Conservation (phyloP, 306 rosid species). For the Fragaria vesca region DNA sequence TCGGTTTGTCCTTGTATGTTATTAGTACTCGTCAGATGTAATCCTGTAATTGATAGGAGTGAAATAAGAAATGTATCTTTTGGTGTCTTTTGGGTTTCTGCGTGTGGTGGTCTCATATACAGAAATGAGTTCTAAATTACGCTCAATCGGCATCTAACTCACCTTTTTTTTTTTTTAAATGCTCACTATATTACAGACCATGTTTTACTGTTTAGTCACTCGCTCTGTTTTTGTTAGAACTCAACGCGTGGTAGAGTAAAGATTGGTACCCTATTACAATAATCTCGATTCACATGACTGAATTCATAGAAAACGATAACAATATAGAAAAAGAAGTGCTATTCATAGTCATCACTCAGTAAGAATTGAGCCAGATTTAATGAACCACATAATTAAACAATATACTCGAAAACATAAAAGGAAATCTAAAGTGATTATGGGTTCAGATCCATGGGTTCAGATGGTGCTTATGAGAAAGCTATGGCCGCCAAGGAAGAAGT, state of each 20-base stretch:
- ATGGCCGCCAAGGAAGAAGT: not conserved
- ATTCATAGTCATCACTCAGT: not conserved
- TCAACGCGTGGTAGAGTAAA: not conserved
- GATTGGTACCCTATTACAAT: not conserved
- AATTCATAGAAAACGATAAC: no score
- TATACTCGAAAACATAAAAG: not conserved
- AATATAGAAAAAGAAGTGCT: not conserved
- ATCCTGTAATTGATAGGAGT: constrained; percentile 17
- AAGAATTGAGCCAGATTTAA: not conserved
- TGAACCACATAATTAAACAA: not conserved
- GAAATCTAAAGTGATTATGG: not conserved
- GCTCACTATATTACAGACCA: not conserved
- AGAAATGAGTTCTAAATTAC: not conserved
- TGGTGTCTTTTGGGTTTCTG: not conserved
- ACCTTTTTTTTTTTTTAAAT: no score
- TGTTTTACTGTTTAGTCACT: not conserved
- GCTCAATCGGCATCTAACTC: not conserved
- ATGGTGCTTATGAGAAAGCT: not conserved
- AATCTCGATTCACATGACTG: not conserved
- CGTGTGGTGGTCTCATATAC: not conserved
- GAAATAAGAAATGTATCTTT: constrained; percentile 13
- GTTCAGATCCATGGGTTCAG: not conserved
- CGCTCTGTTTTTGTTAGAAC: not conserved
- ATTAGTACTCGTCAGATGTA: not conserved
- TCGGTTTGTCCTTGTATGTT: not conserved